These are phyloP conservation scores for Abrus precatorius DNA, from an alignment of 306 rosid genomes.

Conservation along the genomic window DNA sequence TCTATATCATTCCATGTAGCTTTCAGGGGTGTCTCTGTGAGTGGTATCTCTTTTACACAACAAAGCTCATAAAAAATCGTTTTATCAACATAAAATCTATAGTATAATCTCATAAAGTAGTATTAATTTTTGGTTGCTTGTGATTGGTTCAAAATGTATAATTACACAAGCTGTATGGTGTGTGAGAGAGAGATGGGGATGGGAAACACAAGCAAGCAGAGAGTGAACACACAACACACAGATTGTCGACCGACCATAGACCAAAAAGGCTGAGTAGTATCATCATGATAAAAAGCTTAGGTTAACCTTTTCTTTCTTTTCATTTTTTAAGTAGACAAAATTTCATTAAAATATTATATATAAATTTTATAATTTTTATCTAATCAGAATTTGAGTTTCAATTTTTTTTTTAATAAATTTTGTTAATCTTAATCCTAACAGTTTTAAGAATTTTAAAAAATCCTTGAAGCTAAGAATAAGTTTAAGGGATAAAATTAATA, in stretches of 20 bases:
- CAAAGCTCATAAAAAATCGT: not conserved
- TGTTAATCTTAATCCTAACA: too few relatives aligned
- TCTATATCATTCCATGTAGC: slow-evolving; percentile 60
- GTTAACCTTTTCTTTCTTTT: slow-evolving; percentile 49
- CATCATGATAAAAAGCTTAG: slow-evolving; percentile 70
- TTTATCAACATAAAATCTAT: not conserved
- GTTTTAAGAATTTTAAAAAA: too few relatives aligned
- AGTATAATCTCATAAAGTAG: slow-evolving; percentile 37
- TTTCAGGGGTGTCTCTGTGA: slow-evolving; percentile 56
- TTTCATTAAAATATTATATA: too few relatives aligned
- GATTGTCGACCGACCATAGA: slow-evolving; percentile 89
- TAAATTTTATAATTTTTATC: too few relatives aligned
- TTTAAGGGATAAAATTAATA: too few relatives aligned
- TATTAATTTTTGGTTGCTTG: slow-evolving; percentile 49
- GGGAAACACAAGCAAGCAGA: slow-evolving; percentile 65
- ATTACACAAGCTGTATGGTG: slow-evolving; percentile 38
- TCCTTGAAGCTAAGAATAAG: too few relatives aligned
- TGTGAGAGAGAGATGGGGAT: slow-evolving; percentile 41
- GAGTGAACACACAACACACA: slow-evolving; percentile 71
- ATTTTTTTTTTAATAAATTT: too few relatives aligned
- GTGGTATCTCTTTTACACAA: slow-evolving; percentile 36
- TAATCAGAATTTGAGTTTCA: too few relatives aligned
- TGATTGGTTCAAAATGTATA: slow-evolving; percentile 62
- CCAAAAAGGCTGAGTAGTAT: slow-evolving; percentile 71
- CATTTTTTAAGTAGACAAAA: too few relatives aligned